A percentile compares a stretch with the other conserved stretches of the same genome.
Evolutionary conservation across 73 alveolate species (phyloP).

Genomic region (Paraurostyla sp.): DNA sequence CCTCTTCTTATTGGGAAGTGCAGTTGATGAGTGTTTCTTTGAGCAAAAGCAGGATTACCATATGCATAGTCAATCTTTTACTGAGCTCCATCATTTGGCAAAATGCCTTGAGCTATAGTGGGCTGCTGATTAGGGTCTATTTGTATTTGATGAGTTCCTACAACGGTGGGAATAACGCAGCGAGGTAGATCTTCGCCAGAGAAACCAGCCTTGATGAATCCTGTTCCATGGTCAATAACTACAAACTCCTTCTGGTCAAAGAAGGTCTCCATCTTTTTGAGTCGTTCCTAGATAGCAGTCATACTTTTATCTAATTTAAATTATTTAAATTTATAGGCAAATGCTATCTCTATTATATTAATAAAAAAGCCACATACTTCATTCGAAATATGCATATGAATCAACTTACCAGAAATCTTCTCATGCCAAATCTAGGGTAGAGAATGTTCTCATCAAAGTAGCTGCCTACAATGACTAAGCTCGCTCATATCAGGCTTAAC

Average conservation of each 20-base stretch:
- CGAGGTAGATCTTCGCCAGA: slow-evolving; percentile 90
- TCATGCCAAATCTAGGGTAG: not conserved
- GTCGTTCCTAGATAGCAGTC: slow-evolving; percentile 64
- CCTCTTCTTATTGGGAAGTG: slow-evolving; percentile 83
- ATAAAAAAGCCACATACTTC: not conserved
- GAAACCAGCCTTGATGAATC: slow-evolving; percentile 88
- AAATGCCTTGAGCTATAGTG: slow-evolving; percentile 2
- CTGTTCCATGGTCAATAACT: slow-evolving; percentile 89
- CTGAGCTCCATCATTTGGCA: slow-evolving; percentile 2
- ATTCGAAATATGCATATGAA: not conserved
- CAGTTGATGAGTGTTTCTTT: slow-evolving; percentile 48
- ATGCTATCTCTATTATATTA: not conserved
- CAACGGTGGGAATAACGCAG: slow-evolving; percentile 80
- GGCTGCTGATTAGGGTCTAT: slow-evolving; percentile 30
- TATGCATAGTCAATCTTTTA: slow-evolving; percentile 20
- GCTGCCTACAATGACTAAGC: slow-evolving; percentile 35
- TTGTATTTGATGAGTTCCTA: slow-evolving; percentile 61
- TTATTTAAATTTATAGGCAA: slow-evolving; percentile 4
- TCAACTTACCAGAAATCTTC: not conserved
- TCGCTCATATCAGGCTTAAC: slow-evolving; percentile 57
- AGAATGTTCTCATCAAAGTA: not conserved
- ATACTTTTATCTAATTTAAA: not conserved
- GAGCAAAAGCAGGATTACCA: slow-evolving; percentile 59
- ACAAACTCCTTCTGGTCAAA: slow-evolving; percentile 76
- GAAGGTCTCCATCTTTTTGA: slow-evolving; percentile 65